Base-by-base conservation (phyloP, 1,139 yeast species). In the Debaryomyces sp. region DNA sequence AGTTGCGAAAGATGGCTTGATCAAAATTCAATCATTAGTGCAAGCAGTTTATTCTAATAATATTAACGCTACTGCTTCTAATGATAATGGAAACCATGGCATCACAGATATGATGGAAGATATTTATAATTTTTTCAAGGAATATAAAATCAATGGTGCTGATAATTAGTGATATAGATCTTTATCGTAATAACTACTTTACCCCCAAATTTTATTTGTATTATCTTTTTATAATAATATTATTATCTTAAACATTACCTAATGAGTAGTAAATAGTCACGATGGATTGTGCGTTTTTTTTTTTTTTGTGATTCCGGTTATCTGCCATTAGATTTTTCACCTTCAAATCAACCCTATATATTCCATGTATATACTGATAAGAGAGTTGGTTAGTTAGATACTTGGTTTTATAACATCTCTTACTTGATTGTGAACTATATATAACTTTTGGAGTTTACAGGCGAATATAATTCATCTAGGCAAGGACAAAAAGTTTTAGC, bases 21-120 rank as follows among this genome's bases (percentile, higher is more conserved):
- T 87, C 41, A 89, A 88, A 67, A 82, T 90, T 32, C 84, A 82
- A 55, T 86, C 86, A 56, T 85, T 87, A 59, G 82, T 89, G n/a
- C 83, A 82, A 50, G 95, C 94, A 6, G 78, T 82, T 45, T 89
- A 85, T 64, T 78, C 85, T 30, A 69, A 73, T 50, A 66, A 66
- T 44, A 66, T 66, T 47, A 69, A 58, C 50, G 41, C 55, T 7
- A 51, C 55, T 18, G 48, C 54, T n/a, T 47, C 58, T 32, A 62
- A 60, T n/a, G 56, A 55, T 17, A 54, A 57, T 23, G 70, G 69
- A n/a, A 78, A 75, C 44, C 80, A 80, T 53, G 88, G 91, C 6
- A 82, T 85, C 36, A 78, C 73, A 30, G 84, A 80, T 30, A 71
- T 87, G 70, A 74, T 87, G 77, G 78, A 76, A 30, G 82, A 80